Percentiles rank a stretch among this genome's conserved stretches.
These are phyloP conservation scores for Solanum peruvianum DNA, from an alignment of 257 asterid species.

Conservation along the genomic window DNA sequence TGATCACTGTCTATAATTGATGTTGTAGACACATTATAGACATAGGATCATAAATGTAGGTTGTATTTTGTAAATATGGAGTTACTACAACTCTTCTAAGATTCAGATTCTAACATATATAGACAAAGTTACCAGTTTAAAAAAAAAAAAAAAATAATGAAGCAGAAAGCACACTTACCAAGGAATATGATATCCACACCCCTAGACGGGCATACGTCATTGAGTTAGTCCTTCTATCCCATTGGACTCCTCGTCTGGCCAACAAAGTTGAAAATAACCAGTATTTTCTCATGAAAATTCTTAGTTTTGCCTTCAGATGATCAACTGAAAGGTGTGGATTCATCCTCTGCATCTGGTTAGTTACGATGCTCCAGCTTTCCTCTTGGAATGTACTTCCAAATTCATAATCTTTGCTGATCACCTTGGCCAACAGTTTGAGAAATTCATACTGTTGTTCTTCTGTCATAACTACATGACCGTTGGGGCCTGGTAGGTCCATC, in stretches of 20 bases:
- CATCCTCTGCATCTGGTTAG: constrained; percentile 2
- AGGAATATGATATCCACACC: constrained; percentile 5
- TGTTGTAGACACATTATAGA: background rate
- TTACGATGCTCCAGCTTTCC: constrained; percentile 15
- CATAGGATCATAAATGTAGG: background rate
- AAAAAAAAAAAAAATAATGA: background rate
- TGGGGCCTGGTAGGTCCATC: constrained; percentile 10
- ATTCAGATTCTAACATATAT: background rate
- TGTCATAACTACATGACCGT: background rate
- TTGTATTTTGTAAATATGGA: background rate
- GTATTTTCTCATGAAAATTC: constrained; percentile 11
- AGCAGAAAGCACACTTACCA: constrained; percentile 13
- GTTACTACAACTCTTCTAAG: background rate
- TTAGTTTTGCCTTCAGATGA: constrained; percentile 11
- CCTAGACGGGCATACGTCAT: constrained; percentile 12
- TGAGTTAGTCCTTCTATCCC: constrained; percentile 20
- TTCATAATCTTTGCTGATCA: constrained; percentile 14
- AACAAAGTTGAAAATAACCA: constrained; percentile 16
- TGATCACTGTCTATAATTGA: background rate
- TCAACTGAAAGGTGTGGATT: constrained; percentile 8
- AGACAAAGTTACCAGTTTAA: background rate
- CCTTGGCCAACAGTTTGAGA: constrained; percentile 23
- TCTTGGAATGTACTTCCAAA: constrained; percentile 16
- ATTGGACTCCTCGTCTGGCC: constrained; percentile 13
- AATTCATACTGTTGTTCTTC: background rate